Evolutionary conservation across 805 yeast species (phyloP).

Genomic region (Wickerhamomyces queroliae): DNA sequence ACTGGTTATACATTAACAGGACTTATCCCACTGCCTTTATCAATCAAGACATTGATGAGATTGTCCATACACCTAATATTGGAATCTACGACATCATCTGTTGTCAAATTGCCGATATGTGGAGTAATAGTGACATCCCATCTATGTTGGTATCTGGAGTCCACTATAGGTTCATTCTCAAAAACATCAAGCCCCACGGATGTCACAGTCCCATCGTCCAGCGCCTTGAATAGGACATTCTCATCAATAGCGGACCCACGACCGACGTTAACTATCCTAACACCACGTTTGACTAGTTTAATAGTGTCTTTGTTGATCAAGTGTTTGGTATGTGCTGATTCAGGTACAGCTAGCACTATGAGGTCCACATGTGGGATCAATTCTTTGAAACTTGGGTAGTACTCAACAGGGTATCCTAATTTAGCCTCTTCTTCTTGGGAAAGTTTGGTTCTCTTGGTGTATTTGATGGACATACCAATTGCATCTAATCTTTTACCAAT

Average conservation of each 20-base stretch:
- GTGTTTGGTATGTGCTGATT: conserved; percentile 48
- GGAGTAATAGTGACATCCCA: conserved; percentile 66
- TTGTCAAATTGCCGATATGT: conserved; percentile 66
- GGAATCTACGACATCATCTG: conserved; percentile 46
- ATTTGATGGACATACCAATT: conserved; percentile 61
- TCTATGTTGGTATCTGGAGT: conserved; percentile 44
- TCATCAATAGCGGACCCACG: conserved; percentile 66
- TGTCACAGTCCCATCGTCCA: conserved; percentile 52
- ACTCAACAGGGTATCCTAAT: conserved; percentile 41
- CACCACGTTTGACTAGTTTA: conserved; percentile 40
- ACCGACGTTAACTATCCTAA: conserved; percentile 67
- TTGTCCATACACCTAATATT: conserved; percentile 50
- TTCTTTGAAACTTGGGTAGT: conserved; percentile 38
- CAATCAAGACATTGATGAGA: conserved; percentile 37
- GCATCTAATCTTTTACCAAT: conserved; percentile 48
- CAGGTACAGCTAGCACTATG: conserved; percentile 61
- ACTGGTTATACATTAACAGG: too few species aligned
- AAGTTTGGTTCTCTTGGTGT: conserved; percentile 48
- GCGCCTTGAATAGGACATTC: conserved; percentile 50
- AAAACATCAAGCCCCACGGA: conserved; percentile 72
- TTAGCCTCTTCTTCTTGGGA: conserved; percentile 26
- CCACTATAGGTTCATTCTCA: conserved; percentile 54
- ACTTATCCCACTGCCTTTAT: conserved; percentile 27
- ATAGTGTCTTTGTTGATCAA: conserved; percentile 45
- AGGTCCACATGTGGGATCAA: conserved; percentile 41